These are phyloP conservation scores for Hyparrhenia diplandra DNA, from an alignment of 176 grass and related monocot species.

Conservation along the genomic window DNA sequence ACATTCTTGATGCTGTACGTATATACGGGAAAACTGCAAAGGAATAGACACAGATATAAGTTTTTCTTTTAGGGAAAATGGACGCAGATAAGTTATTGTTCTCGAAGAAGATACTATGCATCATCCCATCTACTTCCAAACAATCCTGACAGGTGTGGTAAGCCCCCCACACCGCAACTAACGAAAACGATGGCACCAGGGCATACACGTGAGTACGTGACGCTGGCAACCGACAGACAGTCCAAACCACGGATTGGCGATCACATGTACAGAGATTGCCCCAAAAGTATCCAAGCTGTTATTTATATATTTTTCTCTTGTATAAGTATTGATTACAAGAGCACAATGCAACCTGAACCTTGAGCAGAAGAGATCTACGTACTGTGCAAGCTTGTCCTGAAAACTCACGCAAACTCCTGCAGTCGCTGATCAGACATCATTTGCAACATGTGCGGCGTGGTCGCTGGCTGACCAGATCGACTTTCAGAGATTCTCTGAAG, in stretches of 20 bases:
- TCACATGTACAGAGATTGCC: neutral
- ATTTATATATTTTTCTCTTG: neutral
- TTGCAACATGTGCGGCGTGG: neutral
- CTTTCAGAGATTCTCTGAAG: slow-evolving; percentile 26
- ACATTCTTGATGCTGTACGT: neutral
- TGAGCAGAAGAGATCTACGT: neutral
- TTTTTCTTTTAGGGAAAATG: no score
- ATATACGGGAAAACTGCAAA: neutral
- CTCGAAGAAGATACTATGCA: neutral
- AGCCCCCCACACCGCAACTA: neutral
- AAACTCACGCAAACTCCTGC: neutral
- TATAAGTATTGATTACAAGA: neutral
- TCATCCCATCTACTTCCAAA: no score
- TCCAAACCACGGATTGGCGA: neutral
- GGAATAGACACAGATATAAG: neutral
- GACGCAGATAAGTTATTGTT: neutral
- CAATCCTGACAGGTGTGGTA: neutral
- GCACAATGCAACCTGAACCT: neutral
- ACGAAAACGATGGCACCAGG: slow-evolving; percentile 2
- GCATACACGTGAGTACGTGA: neutral
- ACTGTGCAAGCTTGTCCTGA: neutral
- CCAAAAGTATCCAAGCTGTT: neutral
- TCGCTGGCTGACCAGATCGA: neutral
- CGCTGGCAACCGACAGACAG: neutral
- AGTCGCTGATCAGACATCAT: neutral